Conservation (phyloP, 2,329 filamentous ascomycete genomes). For the Metarhizium humberi region DNA sequence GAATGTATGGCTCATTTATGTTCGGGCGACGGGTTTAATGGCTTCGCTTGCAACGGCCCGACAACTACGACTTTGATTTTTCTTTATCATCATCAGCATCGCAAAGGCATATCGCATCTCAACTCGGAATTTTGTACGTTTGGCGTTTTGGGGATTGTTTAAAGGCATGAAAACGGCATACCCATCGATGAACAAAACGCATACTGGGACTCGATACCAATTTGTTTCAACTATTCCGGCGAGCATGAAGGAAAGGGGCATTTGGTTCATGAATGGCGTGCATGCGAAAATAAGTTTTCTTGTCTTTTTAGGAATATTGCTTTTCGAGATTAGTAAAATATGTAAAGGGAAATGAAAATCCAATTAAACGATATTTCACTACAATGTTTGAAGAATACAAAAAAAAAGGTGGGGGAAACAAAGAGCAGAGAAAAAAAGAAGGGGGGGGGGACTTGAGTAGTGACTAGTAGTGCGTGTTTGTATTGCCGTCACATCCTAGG, state of each 20-base stretch:
- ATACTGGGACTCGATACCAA: slow-evolving; percentile 2
- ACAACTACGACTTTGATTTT: not conserved
- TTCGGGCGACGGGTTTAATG: slow-evolving; percentile 48
- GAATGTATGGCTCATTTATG: slow-evolving; percentile 75
- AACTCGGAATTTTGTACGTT: not conserved
- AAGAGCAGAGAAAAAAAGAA: no score
- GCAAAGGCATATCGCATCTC: slow-evolving; percentile 10
- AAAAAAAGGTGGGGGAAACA: no score
- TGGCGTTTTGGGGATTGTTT: not conserved
- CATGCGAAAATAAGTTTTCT: not conserved
- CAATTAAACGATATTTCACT: no score
- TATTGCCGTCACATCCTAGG: no score
- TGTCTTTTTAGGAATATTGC: not conserved
- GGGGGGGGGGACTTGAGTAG: no score
- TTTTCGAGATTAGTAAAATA: not conserved
- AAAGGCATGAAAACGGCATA: not conserved
- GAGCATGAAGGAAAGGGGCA: not conserved
- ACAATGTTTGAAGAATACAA: no score
- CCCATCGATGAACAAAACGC: not conserved
- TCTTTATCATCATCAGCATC: not conserved
- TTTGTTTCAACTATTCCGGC: not conserved
- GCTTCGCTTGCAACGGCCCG: not conserved
- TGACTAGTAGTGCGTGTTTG: no score
- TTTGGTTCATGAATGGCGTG: not conserved
- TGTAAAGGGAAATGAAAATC: no score